phyloP scores from a whole-genome alignment of 2,329 filamentous ascomycete species.

The Xylaria sp. region DNA sequence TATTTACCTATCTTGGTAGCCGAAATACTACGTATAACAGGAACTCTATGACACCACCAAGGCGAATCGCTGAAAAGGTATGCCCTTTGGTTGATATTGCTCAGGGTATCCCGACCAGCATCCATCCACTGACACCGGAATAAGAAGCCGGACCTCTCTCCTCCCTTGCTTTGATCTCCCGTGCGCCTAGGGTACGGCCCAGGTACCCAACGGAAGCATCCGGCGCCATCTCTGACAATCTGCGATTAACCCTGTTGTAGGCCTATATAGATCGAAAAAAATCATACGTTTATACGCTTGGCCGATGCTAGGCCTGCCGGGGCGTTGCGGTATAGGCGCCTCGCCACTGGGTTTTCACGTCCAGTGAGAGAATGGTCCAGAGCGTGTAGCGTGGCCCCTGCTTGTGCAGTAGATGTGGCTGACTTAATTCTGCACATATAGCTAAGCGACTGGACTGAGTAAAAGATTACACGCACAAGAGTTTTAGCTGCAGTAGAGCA shows the following conservation, averaged over 20 bases:
- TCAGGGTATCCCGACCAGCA: neutral
- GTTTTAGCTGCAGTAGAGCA: constrained; percentile 7
- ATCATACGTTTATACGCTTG: constrained; percentile 22
- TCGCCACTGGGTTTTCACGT: neutral
- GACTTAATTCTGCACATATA: constrained; percentile 1
- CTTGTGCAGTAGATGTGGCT: constrained; percentile 27
- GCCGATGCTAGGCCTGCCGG: constrained; percentile 5
- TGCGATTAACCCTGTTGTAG: constrained; percentile 28
- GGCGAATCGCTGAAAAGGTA: constrained; percentile 5
- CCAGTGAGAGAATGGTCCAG: constrained; percentile 17
- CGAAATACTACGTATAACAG: constrained; percentile 2
- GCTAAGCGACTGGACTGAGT: constrained; percentile 1
- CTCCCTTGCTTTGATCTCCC: constrained; percentile 22
- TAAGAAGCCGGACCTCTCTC: constrained; percentile 11
- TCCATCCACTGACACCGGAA: neutral
- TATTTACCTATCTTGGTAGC: constrained; percentile 7
- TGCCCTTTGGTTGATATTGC: constrained; percentile 25
- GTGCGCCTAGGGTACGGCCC: constrained; percentile 14
- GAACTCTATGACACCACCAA: neutral
- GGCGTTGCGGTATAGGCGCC: neutral
- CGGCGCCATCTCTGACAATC: constrained; percentile 30
- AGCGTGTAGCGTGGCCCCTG: constrained; percentile 20
- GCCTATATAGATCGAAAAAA: constrained; percentile 1
- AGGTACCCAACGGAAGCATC: constrained; percentile 22
- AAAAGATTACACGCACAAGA: constrained; percentile 8